These are phyloP conservation scores for Mucuna pruriens DNA, from an alignment of 306 rosid species.

Conservation along the genomic window DNA sequence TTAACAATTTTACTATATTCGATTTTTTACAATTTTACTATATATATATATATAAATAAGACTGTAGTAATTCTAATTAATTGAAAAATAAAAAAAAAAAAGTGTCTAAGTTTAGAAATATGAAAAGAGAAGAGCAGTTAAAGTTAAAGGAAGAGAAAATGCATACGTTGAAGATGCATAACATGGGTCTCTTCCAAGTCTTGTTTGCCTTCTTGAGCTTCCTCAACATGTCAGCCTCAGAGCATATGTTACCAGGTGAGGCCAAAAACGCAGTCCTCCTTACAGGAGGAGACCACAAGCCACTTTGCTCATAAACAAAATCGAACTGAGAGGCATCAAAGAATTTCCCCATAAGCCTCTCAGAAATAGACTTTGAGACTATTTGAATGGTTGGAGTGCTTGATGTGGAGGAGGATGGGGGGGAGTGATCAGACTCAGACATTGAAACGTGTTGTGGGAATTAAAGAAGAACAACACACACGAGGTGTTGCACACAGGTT, in stretches of 20 bases:
- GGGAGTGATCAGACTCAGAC: conserved; percentile 19
- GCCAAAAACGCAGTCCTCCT: conserved; percentile 45
- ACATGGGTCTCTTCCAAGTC: conserved; percentile 33
- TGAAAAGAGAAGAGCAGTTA: not conserved
- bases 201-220: conserved; percentile 47
- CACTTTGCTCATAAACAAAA: conserved; percentile 60
- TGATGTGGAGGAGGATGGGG: conserved; percentile 24
- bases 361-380: conserved; percentile 62
- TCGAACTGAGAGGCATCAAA: conserved; percentile 61
- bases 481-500: not conserved
- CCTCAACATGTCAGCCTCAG: conserved; percentile 35
- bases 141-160: not conserved
- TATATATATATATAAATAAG: too few relatives aligned
- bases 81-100: too few relatives aligned
- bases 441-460: not conserved
- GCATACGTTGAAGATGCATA: conserved; percentile 46
- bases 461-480: not conserved
- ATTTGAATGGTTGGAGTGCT: conserved; percentile 49
- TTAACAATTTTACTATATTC: too few relatives aligned
- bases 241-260: conserved; percentile 43
- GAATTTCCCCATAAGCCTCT: conserved; percentile 70
- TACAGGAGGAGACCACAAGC: conserved; percentile 72
- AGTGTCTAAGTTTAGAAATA: too few relatives aligned
- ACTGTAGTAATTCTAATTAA: too few relatives aligned
- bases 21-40: too few relatives aligned